These are phyloP conservation scores for Ogataea thermomethanolica DNA, from an alignment of 805 yeast species.

Conservation along the genomic window DNA sequence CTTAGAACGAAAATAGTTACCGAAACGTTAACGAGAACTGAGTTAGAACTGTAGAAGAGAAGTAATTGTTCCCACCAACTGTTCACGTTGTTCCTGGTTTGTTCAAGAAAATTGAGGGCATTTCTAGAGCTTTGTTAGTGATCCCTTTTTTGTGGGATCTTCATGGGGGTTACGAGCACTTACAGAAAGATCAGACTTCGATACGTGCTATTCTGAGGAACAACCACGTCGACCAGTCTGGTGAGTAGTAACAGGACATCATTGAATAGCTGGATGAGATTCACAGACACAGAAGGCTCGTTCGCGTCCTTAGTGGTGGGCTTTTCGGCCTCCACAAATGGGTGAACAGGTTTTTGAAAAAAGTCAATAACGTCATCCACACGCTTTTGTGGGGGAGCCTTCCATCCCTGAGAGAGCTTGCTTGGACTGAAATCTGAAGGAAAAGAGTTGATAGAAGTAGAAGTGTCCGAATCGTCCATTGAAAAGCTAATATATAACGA, in stretches of 20 bases:
- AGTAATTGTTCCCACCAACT: conserved; percentile 4
- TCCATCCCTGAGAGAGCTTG: conserved; percentile 3
- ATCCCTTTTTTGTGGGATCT: conserved; percentile 1
- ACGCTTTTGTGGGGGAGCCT: conserved; percentile 2
- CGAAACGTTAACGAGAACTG: conserved; percentile 10
- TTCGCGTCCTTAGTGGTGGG: not conserved
- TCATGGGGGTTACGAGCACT: conserved; percentile 15
- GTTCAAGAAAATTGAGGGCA: conserved; percentile 17
- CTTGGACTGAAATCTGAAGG: not conserved
- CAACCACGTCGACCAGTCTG: conserved; percentile 17
- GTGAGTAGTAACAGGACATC: conserved; percentile 17
- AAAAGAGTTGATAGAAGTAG: conserved; percentile 7
- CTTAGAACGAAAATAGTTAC: conserved; percentile 15
- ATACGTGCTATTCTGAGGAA: conserved; percentile 24
- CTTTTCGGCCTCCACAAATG: conserved; percentile 4
- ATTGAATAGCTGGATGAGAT: conserved; percentile 17
- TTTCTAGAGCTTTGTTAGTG: conserved; percentile 14
- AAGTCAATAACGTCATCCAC: conserved; percentile 17
- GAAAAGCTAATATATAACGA: not conserved
- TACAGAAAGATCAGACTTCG: conserved; percentile 25
- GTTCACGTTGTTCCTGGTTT: conserved; percentile 8
- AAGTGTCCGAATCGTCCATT: conserved; percentile 11
- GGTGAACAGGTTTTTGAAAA: conserved; percentile 13
- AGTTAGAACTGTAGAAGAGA: conserved; percentile 14
- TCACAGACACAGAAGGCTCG: conserved; percentile 10